Evolutionary conservation across 306 rosid genomes (phyloP).

Genomic region (Casuarina cunninghamiana): DNA sequence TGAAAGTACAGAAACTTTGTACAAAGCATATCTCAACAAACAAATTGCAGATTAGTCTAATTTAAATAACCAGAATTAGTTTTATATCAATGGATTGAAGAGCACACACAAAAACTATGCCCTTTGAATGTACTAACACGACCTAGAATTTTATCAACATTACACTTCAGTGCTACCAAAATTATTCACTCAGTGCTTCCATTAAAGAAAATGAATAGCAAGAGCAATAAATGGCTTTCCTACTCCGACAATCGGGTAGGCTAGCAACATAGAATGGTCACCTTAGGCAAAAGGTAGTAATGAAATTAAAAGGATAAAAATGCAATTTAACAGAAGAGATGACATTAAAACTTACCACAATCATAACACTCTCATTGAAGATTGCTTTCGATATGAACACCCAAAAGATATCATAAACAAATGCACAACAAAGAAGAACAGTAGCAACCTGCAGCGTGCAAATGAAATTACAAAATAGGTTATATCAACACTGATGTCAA

Average conservation of each 20-base stretch:
- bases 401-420: constrained; percentile 96
- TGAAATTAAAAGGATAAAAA: too few species aligned
- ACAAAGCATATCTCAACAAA: not conserved
- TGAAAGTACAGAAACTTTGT: not conserved
- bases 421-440: constrained; percentile 92
- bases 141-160: too few species aligned
- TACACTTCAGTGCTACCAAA: too few species aligned
- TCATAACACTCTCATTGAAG: constrained; percentile 82
- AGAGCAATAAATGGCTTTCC: too few species aligned
- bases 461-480: constrained; percentile 10
- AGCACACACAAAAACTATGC: too few species aligned
- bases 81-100: not conserved
- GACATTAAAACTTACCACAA: constrained; percentile 53
- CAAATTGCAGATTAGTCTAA: not conserved
- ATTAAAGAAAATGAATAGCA: too few species aligned
- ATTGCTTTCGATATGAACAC: constrained; percentile 82
- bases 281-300: too few species aligned
- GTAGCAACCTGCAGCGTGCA: constrained; percentile 81
- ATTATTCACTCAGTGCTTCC: too few species aligned
- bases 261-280: too few species aligned
- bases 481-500: constrained; percentile 1
- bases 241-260: too few species aligned
- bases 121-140: too few species aligned
- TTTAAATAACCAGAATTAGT: not conserved
- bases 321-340: too few species aligned